Conservation (phyloP, 1,139 yeast species). For the Cylindricascospora bacillispora region DNA sequence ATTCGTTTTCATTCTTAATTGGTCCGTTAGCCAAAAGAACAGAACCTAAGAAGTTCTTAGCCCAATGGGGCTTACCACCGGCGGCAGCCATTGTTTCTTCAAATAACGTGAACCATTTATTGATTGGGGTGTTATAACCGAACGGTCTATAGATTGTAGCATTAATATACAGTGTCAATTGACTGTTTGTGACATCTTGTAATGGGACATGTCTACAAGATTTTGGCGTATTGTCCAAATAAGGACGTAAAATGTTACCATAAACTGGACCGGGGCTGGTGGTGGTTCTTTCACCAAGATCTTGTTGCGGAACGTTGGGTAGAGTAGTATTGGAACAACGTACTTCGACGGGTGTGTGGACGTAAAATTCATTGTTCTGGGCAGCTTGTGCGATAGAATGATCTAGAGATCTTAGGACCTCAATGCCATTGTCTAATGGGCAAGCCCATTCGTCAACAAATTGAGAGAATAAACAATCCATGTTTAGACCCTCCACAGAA, state of each 20-base stretch:
- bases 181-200: constrained; percentile 53
- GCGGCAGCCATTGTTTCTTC: constrained; percentile 65
- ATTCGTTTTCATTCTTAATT: constrained; percentile 26
- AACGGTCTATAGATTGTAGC: constrained; percentile 97
- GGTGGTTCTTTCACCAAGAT: constrained; percentile 28
- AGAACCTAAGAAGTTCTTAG: constrained; percentile 85
- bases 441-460: constrained; percentile 96
- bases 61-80: constrained; percentile 98
- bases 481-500: constrained; percentile 77
- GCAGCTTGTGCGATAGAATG: constrained; percentile 53
- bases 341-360: constrained; percentile 92
- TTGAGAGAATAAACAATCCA: constrained; percentile 93
- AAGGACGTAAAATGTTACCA: constrained; percentile 76
- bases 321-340: constrained; percentile 80
- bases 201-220: constrained; percentile 41
- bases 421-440: constrained; percentile 67
- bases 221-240: constrained; percentile 63
- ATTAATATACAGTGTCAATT: constrained; percentile 74
- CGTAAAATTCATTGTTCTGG: constrained; percentile 48
- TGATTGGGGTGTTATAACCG: constrained; percentile 56
- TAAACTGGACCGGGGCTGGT: constrained; percentile 64
- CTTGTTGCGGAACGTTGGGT: constrained; percentile 29
- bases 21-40: constrained; percentile 27
- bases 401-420: constrained; percentile 52
- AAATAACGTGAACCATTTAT: constrained; percentile 72